Base-by-base conservation (phyloP, 116 monocot species). In the Trichopus zeylanicus region DNA sequence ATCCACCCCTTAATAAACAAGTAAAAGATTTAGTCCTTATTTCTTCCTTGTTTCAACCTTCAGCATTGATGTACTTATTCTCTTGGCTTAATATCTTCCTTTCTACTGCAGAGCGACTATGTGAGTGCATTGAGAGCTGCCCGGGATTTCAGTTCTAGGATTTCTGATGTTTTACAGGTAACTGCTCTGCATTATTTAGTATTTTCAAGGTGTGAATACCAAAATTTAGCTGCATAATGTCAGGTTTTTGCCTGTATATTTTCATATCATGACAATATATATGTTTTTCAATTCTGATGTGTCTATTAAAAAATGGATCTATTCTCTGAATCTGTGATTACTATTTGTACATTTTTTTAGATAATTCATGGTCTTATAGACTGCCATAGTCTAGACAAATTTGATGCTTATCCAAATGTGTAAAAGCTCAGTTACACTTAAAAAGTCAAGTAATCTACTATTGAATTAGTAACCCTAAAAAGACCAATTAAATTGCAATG, bases 1-100 rank as follows among this genome's bases (percentile, higher is more conserved):
- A 99, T 67, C 85, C 82, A 38, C 92, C 98, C 23, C 83, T 99
- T 31, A 99, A 80, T 64, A 88, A 88, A 70, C 98, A 99, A 76
- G 98, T 99, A 75, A 72, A 32, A 37, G 23, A 13, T n/a, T n/a
- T n/a, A n/a, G n/a, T n/a, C n/a, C n/a, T 23, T 19, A 59, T 34
- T 39, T 24, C 37, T 22, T 1, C 26, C 18, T 20, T 57, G 6
- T 25, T 57, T 31, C 7, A 24, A 62, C 28, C 21, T n/a, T 5
- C 2, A 26, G 6, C 29, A 35, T 27, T 48, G 31, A 13, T 42
- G 42, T 9, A 10, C 42, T 42, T 18, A 42, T 42, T n/a, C n/a
- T 42, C 19, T 3, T 47, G 25, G 9, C 20, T 7, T 46, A 54
- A 33, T 67, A 8, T 49, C 23, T 49, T 27, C 6, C 37, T 4